Conservation (phyloP, 2,329 filamentous ascomycete species). For the Nemania abortiva region DNA sequence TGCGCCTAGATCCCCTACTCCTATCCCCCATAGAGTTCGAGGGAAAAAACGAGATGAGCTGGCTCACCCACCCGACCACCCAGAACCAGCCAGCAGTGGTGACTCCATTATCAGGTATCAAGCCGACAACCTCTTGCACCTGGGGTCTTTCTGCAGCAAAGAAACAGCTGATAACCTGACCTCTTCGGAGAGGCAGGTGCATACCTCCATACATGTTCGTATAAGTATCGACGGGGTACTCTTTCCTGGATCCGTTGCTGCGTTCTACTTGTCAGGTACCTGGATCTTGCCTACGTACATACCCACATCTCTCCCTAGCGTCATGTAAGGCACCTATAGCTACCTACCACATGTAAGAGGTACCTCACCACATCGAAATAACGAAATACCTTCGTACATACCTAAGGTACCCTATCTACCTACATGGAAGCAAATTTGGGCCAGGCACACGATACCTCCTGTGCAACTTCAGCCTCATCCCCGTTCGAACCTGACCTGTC, state of each 20-base stretch:
- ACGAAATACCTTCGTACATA: no score
- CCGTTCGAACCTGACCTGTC: conserved; percentile 10
- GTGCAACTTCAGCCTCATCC: conserved; percentile 26
- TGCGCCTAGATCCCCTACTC: neutral
- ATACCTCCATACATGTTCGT: neutral
- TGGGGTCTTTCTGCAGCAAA: neutral
- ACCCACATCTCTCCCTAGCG: conserved; percentile 3
- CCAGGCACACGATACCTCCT: conserved; percentile 2
- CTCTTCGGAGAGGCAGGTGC: neutral
- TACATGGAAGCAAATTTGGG: neutral
- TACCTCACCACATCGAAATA: conserved; percentile 11
- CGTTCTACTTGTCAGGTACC: neutral
- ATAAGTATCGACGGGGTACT: neutral
- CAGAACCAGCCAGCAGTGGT: neutral
- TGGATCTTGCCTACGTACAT: neutral
- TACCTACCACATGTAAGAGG: conserved; percentile 7
- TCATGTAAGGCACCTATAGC: conserved; percentile 27
- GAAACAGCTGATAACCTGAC: neutral
- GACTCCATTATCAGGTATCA: conserved; percentile 4
- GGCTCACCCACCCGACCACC: neutral
- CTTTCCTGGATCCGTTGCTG: neutral
- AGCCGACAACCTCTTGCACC: neutral
- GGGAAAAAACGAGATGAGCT: neutral
- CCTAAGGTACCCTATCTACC: no score
- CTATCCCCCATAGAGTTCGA: neutral